These are phyloP conservation scores for Phaeosphaeriaceae sp. DNA, from an alignment of 2,329 filamentous ascomycete species.

Conservation along the genomic window DNA sequence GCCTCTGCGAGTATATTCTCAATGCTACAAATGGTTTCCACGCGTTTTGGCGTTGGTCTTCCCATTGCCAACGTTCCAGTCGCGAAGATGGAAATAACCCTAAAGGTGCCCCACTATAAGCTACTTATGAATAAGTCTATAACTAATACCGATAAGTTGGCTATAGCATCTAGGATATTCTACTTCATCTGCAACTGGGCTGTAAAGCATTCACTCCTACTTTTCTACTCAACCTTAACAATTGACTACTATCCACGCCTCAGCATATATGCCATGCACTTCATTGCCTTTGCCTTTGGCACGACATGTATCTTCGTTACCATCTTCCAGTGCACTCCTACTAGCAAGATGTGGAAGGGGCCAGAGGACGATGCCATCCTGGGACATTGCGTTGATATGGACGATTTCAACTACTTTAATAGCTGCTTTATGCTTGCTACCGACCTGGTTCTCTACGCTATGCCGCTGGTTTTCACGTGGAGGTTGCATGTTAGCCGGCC, in stretches of 20 bases:
- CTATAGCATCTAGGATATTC: constrained; percentile 38
- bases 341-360: constrained; percentile 40
- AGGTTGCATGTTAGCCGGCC: constrained; percentile 38
- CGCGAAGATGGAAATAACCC: constrained; percentile 13
- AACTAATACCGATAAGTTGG: constrained; percentile 8
- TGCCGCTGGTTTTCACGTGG: constrained; percentile 49
- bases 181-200: constrained; percentile 51
- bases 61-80: constrained; percentile 15
- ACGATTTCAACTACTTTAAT: constrained; percentile 47
- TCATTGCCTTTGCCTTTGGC: constrained; percentile 44
- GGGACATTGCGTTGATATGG: constrained; percentile 45
- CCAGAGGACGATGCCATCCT: constrained; percentile 14
- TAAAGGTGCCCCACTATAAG: constrained; percentile 15
- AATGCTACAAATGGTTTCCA: constrained; percentile 31
- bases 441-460: constrained; percentile 47
- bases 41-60: constrained; percentile 27
- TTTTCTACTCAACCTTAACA: constrained; percentile 50
- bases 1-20: constrained; percentile 34
- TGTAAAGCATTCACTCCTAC: constrained; percentile 49
- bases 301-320: constrained; percentile 42
- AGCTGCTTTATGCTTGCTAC: constrained; percentile 48
- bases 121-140: not conserved
- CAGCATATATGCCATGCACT: constrained; percentile 44
- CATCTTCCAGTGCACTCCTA: constrained; percentile 46
- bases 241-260: constrained; percentile 26